Base-by-base conservation (phyloP, 2,329 filamentous ascomycete species). In the Diaporthe citri region DNA sequence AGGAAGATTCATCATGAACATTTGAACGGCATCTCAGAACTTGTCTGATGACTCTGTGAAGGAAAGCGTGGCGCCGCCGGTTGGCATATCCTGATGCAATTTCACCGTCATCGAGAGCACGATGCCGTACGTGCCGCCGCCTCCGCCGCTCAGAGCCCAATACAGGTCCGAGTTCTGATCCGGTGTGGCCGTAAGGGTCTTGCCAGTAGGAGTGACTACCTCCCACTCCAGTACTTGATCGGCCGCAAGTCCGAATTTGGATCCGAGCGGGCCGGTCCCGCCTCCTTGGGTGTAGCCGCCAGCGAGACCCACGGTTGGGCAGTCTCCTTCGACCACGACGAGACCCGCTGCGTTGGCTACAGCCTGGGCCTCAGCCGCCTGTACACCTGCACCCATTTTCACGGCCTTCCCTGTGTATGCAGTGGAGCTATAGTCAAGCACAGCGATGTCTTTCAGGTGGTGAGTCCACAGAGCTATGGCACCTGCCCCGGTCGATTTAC, bases 241-340 rank as follows among this genome's bases (percentile, higher is more conserved):
- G 1, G 86, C 87, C 13, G 77, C 87, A 3, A 90, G 81, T 6
- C 88, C 88, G 51, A 85, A 87, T 4, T 79, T 80, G 0, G 86
- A 86, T 6, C 79, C 79, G 3, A 90, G 80, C 1, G 85, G 81
- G 2, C 82, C 84, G 75, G 89, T 87, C 0, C 89, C 88, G 22
- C 86, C 88, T 9, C 87, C 88, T 80, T 88, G 87, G 3, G 81
- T 85, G 74, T 88, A 90, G 2, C 88, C 88, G 25, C 88, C 88
- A 0, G 85, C 85, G 12, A 88, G 74, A 3, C 88, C 88, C 5
- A 75, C 71, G 2, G 85, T 86, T 1, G 85, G 82, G 74, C 86
- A 88, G 56, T 86, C 84, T 3, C 88, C 88, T 6, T 83, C 84
- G 4, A 89, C 82, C 4, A 87, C 82, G 9, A 83, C 79, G 1